Base-by-base conservation (phyloP, 139 green algal species). In the Coelastrella sp. region DNA sequence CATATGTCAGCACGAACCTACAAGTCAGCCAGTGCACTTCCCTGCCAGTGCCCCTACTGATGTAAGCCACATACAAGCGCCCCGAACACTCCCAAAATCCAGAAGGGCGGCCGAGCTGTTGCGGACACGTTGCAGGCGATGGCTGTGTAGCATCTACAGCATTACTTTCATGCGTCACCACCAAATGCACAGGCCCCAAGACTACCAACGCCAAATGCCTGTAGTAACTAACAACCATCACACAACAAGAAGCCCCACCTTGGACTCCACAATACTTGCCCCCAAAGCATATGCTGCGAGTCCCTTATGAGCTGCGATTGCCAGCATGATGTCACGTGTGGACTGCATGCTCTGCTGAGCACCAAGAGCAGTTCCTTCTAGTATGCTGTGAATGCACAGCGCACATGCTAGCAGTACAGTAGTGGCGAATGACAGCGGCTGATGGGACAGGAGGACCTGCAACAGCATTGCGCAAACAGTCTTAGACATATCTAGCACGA, bases 221-320 rank as follows among this genome's bases (percentile, higher is more conserved):
- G 32, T 71, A 2, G 2, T 13, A 71, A 71, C 61, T 71, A 71
- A 71, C 61, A 71, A 13, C 61, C 8, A 19, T 13, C 61, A 71
- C 61, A 71, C 61, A 22, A 76, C 14, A n/a, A 10, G 7, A 10
- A 22, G 7, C 8, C 80, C 54, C 57, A 87, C 87, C 80, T 87
- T 87, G 60, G 82, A 94, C 83, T 98, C 96, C 68, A 97, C 93
- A 4, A 98, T 90, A 87, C 92, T 96, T 76, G 94, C 94, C 5
- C 96, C 96, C 75, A 98, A 92, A 11, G 96, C 96, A 85, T 98
- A 98, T 2, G 96, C 96, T 5, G 96, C 96, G 81, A 98, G 93
- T 3, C 96, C 96, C 90, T 97, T 97, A 86, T 97, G 96, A 57
- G 92, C 94, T 54, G 91, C 93, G 68, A 98, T 97, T 22, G 96